Percentiles rank a stretch among this genome's conserved stretches.
phyloP scores from a whole-genome alignment of 257 asterid genomes.

The Solanum tarapatanum region DNA sequence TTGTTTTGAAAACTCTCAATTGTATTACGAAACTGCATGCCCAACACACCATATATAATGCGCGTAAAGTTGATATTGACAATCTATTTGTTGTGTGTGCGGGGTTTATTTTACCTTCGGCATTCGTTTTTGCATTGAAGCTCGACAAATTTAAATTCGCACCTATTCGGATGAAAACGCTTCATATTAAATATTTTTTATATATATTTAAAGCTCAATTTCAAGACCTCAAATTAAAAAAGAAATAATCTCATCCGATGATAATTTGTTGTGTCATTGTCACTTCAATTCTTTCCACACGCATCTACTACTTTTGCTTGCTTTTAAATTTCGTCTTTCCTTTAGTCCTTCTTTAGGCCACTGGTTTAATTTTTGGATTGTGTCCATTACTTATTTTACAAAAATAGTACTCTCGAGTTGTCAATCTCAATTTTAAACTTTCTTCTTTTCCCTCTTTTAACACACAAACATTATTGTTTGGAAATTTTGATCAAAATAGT shows the following conservation, averaged over 20 bases:
- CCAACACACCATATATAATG: not conserved
- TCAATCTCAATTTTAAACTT: not conserved
- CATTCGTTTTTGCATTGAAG: too few species aligned
- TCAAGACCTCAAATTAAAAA: too few species aligned
- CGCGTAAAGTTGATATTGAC: not conserved
- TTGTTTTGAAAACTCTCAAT: not conserved
- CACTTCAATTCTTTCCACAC: not conserved
- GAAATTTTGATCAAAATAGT: not conserved
- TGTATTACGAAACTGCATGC: not conserved
- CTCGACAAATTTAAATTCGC: too few species aligned
- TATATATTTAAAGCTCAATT: too few species aligned
- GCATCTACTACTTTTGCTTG: not conserved
- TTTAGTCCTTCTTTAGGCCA: too few species aligned
- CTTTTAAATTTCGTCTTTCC: not conserved
- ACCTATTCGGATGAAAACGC: too few species aligned
- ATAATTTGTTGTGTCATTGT: too few species aligned
- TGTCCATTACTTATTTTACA: not conserved
- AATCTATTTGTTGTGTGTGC: not conserved
- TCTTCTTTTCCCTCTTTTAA: not conserved
- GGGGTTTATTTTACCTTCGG: too few species aligned
- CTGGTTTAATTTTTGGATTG: not conserved
- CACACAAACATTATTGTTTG: not conserved
- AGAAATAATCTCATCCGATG: too few species aligned
- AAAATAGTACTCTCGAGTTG: not conserved
- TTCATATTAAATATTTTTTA: rapidly evolving